Conservation (phyloP, 1,284 basidiomycete species). For the Cryptococcus wingfieldii region DNA sequence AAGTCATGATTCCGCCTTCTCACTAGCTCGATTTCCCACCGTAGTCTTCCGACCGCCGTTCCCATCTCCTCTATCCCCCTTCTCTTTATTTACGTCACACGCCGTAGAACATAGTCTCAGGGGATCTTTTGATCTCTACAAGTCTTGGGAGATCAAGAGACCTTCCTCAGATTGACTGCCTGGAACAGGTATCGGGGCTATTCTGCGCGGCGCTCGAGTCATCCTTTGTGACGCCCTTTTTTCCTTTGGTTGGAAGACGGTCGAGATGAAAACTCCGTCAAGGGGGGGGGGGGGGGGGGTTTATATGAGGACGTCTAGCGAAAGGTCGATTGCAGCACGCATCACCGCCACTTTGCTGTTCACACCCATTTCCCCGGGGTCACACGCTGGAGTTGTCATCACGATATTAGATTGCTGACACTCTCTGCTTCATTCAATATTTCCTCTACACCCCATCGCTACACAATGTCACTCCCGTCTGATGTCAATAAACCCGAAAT, state of each 20-base stretch:
- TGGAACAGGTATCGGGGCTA: too few relatives aligned
- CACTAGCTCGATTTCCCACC: too few relatives aligned
- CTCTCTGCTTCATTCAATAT: neutral
- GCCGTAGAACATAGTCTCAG: too few relatives aligned
- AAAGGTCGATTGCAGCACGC: neutral
- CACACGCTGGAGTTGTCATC: neutral
- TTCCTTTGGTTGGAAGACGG: neutral
- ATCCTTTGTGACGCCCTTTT: neutral
- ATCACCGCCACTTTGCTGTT: neutral
- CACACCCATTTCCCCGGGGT: neutral
- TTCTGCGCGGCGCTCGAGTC: constrained; percentile 36
- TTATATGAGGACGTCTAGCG: neutral
- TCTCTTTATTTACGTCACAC: too few relatives aligned
- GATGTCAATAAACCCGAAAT: neutral
- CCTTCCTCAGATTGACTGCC: too few relatives aligned
- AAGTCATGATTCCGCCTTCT: constrained; percentile 26
- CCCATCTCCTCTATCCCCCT: too few relatives aligned
- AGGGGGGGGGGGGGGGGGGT: too few relatives aligned
- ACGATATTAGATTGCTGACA: neutral
- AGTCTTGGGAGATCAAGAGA: too few relatives aligned
- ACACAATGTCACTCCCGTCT: neutral
- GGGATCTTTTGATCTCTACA: too few relatives aligned
- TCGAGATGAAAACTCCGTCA: neutral
- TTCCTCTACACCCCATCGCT: neutral
- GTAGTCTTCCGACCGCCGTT: too few relatives aligned